Percentiles rank a stretch among this genome's conserved stretches.
Evolutionary conservation across 108 stramenopile species (phyloP).

Genomic region (Nitzschia sp.): DNA sequence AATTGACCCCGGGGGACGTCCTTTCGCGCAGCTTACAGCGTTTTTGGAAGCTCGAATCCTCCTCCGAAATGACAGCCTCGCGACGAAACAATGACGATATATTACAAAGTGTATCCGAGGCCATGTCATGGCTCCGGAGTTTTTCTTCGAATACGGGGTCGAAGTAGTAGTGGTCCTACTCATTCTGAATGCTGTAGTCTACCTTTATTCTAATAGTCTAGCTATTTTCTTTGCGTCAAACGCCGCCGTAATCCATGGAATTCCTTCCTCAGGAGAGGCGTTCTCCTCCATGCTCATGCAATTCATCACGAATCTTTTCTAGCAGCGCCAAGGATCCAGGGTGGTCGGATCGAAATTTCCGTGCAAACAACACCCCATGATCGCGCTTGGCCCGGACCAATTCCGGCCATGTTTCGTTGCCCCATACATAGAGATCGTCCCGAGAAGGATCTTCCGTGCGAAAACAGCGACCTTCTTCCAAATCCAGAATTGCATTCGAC

Average conservation of each 20-base stretch:
- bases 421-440: conserved; percentile 5
- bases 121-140: conserved; percentile 20
- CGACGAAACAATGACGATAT: conserved; percentile 6
- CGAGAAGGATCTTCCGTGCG: conserved; percentile 22
- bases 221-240: too few relatives aligned
- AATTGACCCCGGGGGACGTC: conserved; percentile 71
- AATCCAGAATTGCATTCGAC: conserved; percentile 38
- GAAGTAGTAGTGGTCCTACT: background rate
- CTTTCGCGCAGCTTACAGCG: conserved; percentile 50
- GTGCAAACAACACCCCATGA: conserved; percentile 52
- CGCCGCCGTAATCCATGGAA: background rate
- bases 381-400: conserved; percentile 27
- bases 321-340: conserved; percentile 31
- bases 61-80: background rate
- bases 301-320: conserved; percentile 19
- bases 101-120: conserved; percentile 4
- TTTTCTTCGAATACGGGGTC: background rate
- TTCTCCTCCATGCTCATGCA: background rate
- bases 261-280: background rate
- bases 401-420: conserved; percentile 20
- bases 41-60: conserved; percentile 16
- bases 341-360: conserved; percentile 40
- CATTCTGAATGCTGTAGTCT: background rate
- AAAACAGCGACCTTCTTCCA: conserved; percentile 27
- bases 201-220: too few relatives aligned